Conservation (phyloP, 2,329 filamentous ascomycete genomes). For the Colletotrichum tanaceti region DNA sequence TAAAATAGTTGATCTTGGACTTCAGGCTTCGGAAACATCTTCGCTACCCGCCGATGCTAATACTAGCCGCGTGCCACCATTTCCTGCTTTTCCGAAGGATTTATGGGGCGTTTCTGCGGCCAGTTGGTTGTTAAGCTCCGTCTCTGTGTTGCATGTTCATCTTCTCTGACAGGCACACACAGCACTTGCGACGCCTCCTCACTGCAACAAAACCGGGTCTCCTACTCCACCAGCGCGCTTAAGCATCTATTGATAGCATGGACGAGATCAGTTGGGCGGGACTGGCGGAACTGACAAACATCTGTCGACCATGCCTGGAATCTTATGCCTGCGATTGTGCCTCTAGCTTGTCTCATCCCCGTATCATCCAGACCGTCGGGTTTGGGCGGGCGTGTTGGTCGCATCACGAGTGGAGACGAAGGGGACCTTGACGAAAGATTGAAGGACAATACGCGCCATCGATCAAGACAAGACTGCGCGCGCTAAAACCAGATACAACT, state of each 20-base stretch:
- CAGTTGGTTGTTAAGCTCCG: no score
- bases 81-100: no score
- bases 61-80: no score
- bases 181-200: constrained; percentile 3
- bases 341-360: not conserved
- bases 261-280: not conserved
- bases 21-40: no score
- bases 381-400: not conserved
- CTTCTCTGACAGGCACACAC: no score
- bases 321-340: not conserved
- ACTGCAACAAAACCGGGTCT: not conserved
- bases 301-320: no score
- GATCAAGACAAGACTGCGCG: not conserved
- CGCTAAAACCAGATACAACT: not conserved
- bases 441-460: not conserved
- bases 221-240: not conserved
- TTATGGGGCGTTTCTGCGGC: no score
- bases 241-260: not conserved
- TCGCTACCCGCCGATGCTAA: no score
- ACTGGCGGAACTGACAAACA: not conserved
- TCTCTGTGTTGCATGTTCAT: no score
- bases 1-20: no score
- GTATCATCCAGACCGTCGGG: not conserved
- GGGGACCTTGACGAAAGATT: not conserved
- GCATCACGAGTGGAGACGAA: not conserved